phyloP scores from a whole-genome alignment of 805 yeast genomes.

The Wickerhamomyces hampshirensis region DNA sequence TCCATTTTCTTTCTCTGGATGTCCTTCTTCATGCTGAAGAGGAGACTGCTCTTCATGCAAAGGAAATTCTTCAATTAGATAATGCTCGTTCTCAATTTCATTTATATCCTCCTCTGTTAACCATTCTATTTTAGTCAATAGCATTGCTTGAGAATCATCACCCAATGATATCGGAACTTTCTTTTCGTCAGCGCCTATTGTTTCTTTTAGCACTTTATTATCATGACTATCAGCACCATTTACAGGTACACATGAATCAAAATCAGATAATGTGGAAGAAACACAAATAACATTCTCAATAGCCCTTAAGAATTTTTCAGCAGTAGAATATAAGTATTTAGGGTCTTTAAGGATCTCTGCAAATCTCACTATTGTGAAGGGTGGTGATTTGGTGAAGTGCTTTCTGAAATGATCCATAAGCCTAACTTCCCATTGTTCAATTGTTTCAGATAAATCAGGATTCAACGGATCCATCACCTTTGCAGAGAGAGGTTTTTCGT shows the following conservation, averaged over 20 bases:
- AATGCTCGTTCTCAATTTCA: slow-evolving; percentile 3
- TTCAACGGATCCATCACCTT: slow-evolving; percentile 11
- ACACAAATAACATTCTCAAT: slow-evolving; percentile 25
- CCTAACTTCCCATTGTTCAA: neutral
- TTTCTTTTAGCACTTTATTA: neutral
- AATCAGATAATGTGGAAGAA: slow-evolving; percentile 12
- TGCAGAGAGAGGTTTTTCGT: slow-evolving; percentile 1
- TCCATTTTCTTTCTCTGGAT: slow-evolving; percentile 9
- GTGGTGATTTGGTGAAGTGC: slow-evolving; percentile 25
- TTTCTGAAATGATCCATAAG: slow-evolving; percentile 10
- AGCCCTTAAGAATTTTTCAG: slow-evolving; percentile 42
- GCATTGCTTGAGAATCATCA: slow-evolving; percentile 20
- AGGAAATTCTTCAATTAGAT: slow-evolving; percentile 13
- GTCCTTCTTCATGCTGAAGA: neutral
- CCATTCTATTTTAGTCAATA: slow-evolving; percentile 24
- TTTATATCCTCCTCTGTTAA: slow-evolving; percentile 12
- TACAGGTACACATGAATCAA: slow-evolving; percentile 1
- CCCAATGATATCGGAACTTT: slow-evolving; percentile 10
- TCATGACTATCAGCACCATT: neutral
- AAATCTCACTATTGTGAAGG: slow-evolving; percentile 45
- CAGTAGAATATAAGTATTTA: slow-evolving; percentile 31
- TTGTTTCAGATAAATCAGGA: neutral
- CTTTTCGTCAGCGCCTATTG: slow-evolving; percentile 1
- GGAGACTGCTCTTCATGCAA: neutral
- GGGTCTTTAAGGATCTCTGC: slow-evolving; percentile 45